Percentiles rank a stretch among this genome's conserved stretches.
Conservation (phyloP, 495 filamentous ascomycete genomes). For the Chaetomium tenue region DNA sequence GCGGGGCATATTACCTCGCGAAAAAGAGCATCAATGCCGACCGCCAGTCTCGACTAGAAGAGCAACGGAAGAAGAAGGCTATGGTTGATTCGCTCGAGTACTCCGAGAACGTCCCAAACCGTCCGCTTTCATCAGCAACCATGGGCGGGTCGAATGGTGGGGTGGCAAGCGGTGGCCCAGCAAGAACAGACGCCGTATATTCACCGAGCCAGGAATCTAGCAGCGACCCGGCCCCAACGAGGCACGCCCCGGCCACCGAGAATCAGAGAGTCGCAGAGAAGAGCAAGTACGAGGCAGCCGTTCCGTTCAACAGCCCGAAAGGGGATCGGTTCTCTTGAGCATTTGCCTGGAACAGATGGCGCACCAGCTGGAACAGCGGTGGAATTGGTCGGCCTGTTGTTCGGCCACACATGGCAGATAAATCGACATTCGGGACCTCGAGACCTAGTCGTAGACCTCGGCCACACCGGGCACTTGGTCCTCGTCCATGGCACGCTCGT, state of each 20-base stretch:
- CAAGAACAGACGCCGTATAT: slow-evolving; percentile 58
- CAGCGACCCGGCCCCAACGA: slow-evolving; percentile 80
- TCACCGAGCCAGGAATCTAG: slow-evolving; percentile 79
- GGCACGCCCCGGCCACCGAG: slow-evolving; percentile 76
- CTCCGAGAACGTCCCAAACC: slow-evolving; percentile 40
- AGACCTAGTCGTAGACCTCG: not conserved
- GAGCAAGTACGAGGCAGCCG: slow-evolving; percentile 80
- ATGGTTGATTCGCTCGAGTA: slow-evolving; percentile 60
- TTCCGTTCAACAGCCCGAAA: slow-evolving; percentile 67
- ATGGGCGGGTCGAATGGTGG: slow-evolving; percentile 38
- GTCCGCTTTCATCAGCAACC: slow-evolving; percentile 38
- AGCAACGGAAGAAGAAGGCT: slow-evolving; percentile 62
- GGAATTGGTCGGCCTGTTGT: not conserved
- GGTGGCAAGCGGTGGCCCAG: slow-evolving; percentile 37
- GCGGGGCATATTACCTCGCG: slow-evolving; percentile 87
- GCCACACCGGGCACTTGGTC: not conserved
- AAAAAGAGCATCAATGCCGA: slow-evolving; percentile 92
- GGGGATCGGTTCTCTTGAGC: slow-evolving; percentile 74
- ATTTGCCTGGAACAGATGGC: not conserved
- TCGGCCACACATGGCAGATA: not conserved
- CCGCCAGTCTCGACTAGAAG: slow-evolving; percentile 67
- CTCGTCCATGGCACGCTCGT: not conserved
- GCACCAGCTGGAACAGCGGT: not conserved
- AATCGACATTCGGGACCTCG: not conserved
- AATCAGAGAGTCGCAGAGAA: slow-evolving; percentile 68